phyloP scores from a whole-genome alignment of 805 yeast species.

The Kodamaea restingae region DNA sequence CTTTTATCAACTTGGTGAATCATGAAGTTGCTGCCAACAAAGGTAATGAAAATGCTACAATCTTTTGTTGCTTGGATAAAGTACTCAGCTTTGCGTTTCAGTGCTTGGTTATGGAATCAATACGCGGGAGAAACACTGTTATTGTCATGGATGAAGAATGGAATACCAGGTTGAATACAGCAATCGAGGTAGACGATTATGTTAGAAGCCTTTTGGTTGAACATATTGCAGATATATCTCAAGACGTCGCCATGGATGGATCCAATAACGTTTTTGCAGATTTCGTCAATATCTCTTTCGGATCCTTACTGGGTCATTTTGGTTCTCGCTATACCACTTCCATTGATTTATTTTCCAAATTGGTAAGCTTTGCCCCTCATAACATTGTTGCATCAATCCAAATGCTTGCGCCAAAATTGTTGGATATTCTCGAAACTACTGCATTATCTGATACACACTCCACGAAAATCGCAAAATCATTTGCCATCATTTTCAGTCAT shows the following conservation, averaged over 20 bases:
- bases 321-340: slow-evolving; percentile 5
- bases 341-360: slow-evolving; percentile 28
- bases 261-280: slow-evolving; percentile 17
- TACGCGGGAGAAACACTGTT: slow-evolving; percentile 48
- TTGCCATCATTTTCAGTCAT: slow-evolving; percentile 51
- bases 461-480: slow-evolving; percentile 36
- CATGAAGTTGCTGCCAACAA: slow-evolving; percentile 20
- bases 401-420: slow-evolving; percentile 17
- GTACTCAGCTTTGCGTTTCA: slow-evolving; percentile 54
- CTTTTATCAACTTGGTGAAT: slow-evolving; percentile 27
- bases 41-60: slow-evolving; percentile 19
- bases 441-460: slow-evolving; percentile 20
- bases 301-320: slow-evolving; percentile 26
- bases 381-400: slow-evolving; percentile 20
- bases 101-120: slow-evolving; percentile 62
- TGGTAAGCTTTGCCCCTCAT: slow-evolving; percentile 31
- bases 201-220: slow-evolving; percentile 35
- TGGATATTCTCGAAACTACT: slow-evolving; percentile 20
- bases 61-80: slow-evolving; percentile 30
- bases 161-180: slow-evolving; percentile 64
- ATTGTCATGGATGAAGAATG: slow-evolving; percentile 70
- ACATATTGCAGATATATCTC: slow-evolving; percentile 14
- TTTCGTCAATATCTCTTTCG: slow-evolving; percentile 33
- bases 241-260: slow-evolving; percentile 16
- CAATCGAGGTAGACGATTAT: slow-evolving; percentile 55